Percentiles rank a stretch among this genome's conserved stretches.
phyloP scores from a whole-genome alignment of 2,329 filamentous ascomycete genomes.

The Anisogramma anomala region DNA sequence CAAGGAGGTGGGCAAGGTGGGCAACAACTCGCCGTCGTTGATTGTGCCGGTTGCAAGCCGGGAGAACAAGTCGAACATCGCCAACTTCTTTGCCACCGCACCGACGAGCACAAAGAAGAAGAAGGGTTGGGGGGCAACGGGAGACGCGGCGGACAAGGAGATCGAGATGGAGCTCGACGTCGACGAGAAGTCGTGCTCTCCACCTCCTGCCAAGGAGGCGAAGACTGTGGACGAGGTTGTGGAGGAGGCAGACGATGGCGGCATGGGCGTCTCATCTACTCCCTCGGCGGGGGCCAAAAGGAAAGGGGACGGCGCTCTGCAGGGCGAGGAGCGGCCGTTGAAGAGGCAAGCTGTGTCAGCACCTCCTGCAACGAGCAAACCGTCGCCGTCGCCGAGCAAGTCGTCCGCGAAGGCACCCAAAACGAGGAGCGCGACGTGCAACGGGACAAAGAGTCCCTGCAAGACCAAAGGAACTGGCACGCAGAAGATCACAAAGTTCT shows the following conservation, averaged over 20 bases:
- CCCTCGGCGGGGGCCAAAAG: conserved; percentile 15
- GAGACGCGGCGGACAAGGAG: conserved; percentile 24
- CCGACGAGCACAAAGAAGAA: conserved; percentile 29
- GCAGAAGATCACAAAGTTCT: conserved; percentile 38
- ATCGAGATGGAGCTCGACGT: conserved; percentile 17
- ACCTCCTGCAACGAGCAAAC: conserved; percentile 16
- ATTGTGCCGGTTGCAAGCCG: conserved; percentile 72
- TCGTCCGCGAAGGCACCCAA: conserved; percentile 12
- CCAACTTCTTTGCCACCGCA: conserved; percentile 72
- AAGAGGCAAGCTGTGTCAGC: conserved; percentile 17
- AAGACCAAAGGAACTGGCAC: conserved; percentile 25
- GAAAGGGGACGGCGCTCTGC: conserved; percentile 13
- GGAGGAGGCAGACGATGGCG: conserved; percentile 18
- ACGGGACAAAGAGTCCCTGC: conserved; percentile 24
- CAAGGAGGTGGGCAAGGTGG: conserved; percentile 87
- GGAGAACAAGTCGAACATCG: conserved; percentile 87
- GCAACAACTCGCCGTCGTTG: conserved; percentile 77
- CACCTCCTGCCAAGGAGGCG: conserved; percentile 19
- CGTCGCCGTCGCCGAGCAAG: conserved; percentile 17
- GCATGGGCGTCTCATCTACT: conserved; percentile 11
- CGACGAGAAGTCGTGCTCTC: conserved; percentile 18
- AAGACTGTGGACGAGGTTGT: conserved; percentile 9
- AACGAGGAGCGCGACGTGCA: conserved; percentile 32
- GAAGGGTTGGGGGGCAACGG: no score
- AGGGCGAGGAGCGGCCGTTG: conserved; percentile 16